Evolutionary conservation across 2,329 filamentous ascomycete species (phyloP).

Genomic region (Immersiporthe knoxdaviesiana): DNA sequence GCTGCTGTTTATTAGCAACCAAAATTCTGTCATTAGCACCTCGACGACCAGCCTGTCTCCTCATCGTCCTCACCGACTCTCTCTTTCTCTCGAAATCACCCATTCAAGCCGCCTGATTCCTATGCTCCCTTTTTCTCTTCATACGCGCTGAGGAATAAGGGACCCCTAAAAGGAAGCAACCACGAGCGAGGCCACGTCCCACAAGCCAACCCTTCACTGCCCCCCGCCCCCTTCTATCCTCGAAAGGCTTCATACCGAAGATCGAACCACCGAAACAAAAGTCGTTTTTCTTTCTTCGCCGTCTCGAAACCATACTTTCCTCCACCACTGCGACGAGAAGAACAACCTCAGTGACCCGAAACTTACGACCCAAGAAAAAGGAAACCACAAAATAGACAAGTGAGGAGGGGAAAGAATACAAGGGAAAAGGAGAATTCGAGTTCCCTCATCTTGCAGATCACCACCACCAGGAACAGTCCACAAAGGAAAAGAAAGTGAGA

Average conservation of each 20-base stretch:
- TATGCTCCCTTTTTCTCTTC: constrained; percentile 3
- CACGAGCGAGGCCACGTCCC: too few relatives aligned
- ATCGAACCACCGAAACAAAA: constrained; percentile 4
- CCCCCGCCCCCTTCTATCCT: neutral
- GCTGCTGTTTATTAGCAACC: constrained; percentile 8
- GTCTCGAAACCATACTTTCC: neutral
- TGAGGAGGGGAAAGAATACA: neutral
- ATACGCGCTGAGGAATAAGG: constrained; percentile 14
- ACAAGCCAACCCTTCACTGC: neutral
- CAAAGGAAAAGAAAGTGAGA: neutral
- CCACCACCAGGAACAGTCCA: too few relatives aligned
- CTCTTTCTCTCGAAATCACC: neutral
- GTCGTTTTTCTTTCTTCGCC: neutral
- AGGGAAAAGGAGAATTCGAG: neutral
- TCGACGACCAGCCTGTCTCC: neutral
- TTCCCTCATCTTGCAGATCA: neutral
- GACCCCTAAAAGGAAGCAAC: neutral
- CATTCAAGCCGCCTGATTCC: neutral
- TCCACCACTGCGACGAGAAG: neutral
- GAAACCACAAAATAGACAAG: neutral
- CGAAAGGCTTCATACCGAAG: neutral
- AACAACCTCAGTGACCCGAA: neutral
- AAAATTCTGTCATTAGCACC: constrained; percentile 22
- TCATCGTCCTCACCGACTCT: neutral
- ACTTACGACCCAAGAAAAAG: neutral